Evolutionary conservation across 2,329 filamentous ascomycete species (phyloP).

Genomic region (Claviceps quebecensis): DNA sequence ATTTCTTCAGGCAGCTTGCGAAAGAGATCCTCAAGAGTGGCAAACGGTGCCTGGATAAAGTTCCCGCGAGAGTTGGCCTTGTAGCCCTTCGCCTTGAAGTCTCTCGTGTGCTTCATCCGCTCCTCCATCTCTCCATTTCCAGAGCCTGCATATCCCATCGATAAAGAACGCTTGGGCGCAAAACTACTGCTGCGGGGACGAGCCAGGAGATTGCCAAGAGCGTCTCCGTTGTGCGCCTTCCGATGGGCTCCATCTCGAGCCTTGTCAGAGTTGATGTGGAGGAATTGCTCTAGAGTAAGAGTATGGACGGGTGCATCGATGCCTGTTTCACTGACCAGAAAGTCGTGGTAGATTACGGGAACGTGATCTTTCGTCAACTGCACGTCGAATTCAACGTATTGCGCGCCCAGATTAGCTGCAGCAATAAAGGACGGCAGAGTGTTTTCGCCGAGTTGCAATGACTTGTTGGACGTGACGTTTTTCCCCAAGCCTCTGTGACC

Average conservation of each 20-base stretch:
- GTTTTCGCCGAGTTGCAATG: constrained; percentile 89
- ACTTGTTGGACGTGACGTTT: constrained; percentile 71
- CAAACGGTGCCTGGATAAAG: constrained; percentile 92
- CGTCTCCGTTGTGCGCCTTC: neutral
- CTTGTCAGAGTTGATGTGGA: constrained; percentile 62
- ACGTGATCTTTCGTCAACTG: constrained; percentile 98
- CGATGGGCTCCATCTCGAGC: constrained; percentile 4
- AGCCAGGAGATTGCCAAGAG: constrained; percentile 1
- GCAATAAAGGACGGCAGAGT: constrained; percentile 93
- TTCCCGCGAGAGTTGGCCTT: constrained; percentile 90
- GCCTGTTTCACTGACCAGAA: constrained; percentile 91
- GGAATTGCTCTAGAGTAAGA: constrained; percentile 85
- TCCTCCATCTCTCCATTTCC: constrained; percentile 42
- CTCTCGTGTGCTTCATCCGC: constrained; percentile 91
- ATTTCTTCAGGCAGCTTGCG: constrained; percentile 65
- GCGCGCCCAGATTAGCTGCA: constrained; percentile 78
- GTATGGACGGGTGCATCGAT: constrained; percentile 95
- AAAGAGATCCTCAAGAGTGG: constrained; percentile 89
- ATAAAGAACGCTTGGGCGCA: constrained; percentile 36
- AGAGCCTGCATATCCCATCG: constrained; percentile 36
- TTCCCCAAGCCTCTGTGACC: constrained; percentile 71
- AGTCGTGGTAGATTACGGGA: constrained; percentile 97
- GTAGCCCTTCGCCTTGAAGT: constrained; percentile 89
- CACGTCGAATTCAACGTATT: constrained; percentile 70
- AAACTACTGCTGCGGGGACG: constrained; percentile 24